phyloP scores from a whole-genome alignment of 2,329 filamentous ascomycete genomes.

The Catunica adiposa region DNA sequence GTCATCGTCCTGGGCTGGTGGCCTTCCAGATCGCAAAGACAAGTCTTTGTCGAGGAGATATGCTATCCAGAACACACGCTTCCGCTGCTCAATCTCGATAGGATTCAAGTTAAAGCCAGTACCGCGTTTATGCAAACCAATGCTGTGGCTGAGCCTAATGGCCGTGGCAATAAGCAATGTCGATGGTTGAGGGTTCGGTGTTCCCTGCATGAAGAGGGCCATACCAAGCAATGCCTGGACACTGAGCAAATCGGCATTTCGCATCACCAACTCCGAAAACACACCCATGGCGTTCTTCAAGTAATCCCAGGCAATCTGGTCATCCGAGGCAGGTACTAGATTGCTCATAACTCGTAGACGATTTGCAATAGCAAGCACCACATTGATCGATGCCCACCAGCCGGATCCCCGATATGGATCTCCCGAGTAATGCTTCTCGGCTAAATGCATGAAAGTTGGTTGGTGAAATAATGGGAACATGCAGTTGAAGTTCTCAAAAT shows the following conservation, averaged over 20 bases:
- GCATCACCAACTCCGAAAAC: slow-evolving; percentile 82
- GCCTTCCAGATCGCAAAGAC: slow-evolving; percentile 41
- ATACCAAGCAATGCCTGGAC: slow-evolving; percentile 90
- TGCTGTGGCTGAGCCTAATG: slow-evolving; percentile 79
- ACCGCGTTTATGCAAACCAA: slow-evolving; percentile 85
- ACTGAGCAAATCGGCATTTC: slow-evolving; percentile 85
- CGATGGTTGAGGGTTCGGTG: slow-evolving; percentile 86
- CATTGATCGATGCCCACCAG: slow-evolving; percentile 97
- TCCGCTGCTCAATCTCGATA: slow-evolving; percentile 80
- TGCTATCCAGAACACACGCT: slow-evolving; percentile 48
- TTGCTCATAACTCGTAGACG: slow-evolving; percentile 91
- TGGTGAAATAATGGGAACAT: slow-evolving; percentile 97
- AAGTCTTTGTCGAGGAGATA: slow-evolving; percentile 50
- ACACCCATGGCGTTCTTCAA: slow-evolving; percentile 94
- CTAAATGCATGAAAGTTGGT: slow-evolving; percentile 94
- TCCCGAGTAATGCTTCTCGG: slow-evolving; percentile 80
- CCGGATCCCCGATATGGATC: slow-evolving; percentile 90
- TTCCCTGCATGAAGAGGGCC: slow-evolving; percentile 87
- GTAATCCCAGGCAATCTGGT: slow-evolving; percentile 87
- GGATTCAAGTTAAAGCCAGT: slow-evolving; percentile 86
- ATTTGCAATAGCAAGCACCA: slow-evolving; percentile 83
- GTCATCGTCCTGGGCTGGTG: slow-evolving; percentile 46
- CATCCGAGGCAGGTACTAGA: slow-evolving; percentile 74
- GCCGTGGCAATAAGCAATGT: slow-evolving; percentile 84
- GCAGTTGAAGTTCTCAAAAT: slow-evolving; percentile 97